Percentiles rank a stretch among this genome's conserved stretches.
phyloP scores from a whole-genome alignment of 306 rosid species.

The Elaeagnus macrophylla region DNA sequence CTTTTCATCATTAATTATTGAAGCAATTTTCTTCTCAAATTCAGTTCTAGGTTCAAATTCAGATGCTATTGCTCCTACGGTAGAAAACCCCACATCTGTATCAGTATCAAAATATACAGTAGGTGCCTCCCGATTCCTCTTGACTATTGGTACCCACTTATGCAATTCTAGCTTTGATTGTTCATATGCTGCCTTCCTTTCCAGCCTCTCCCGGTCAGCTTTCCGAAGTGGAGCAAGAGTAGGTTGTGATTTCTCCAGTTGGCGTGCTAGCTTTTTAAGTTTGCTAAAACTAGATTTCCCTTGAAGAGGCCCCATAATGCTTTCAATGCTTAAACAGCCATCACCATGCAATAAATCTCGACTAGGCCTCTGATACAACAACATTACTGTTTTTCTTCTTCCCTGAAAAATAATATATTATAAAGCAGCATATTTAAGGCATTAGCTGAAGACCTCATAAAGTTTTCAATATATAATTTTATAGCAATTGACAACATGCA shows the following conservation, averaged over 20 bases:
- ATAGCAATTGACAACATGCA: too few relatives aligned
- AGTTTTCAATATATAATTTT: too few relatives aligned
- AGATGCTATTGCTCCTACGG: slow-evolving; percentile 85
- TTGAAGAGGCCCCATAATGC: slow-evolving; percentile 57
- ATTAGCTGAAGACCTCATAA: too few relatives aligned
- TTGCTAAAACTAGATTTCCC: slow-evolving; percentile 47
- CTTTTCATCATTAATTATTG: slow-evolving; percentile 39
- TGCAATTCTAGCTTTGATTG: slow-evolving; percentile 45
- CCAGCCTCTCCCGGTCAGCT: slow-evolving; percentile 49
- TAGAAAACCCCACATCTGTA: slow-evolving; percentile 56
- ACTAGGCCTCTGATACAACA: slow-evolving; percentile 49
- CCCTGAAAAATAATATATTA: slow-evolving; percentile 25
- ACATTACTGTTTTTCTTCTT: slow-evolving; percentile 33
- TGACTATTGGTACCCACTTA: slow-evolving; percentile 68
- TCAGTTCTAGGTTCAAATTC: slow-evolving; percentile 80
- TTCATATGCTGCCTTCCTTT: slow-evolving; percentile 59
- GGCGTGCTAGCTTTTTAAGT: slow-evolving; percentile 44
- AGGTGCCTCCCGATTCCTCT: slow-evolving; percentile 75
- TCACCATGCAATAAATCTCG: slow-evolving; percentile 63
- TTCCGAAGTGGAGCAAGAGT: slow-evolving; percentile 56
- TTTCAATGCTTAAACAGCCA: slow-evolving; percentile 48
- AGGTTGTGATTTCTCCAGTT: slow-evolving; percentile 34
- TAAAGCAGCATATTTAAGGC: background rate
- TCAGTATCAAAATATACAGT: slow-evolving; percentile 56
- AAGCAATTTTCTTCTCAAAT: slow-evolving; percentile 80